These are phyloP conservation scores for Dictyostelium purpureum DNA, from an alignment of 78 protist genomes.

Conservation along the genomic window DNA sequence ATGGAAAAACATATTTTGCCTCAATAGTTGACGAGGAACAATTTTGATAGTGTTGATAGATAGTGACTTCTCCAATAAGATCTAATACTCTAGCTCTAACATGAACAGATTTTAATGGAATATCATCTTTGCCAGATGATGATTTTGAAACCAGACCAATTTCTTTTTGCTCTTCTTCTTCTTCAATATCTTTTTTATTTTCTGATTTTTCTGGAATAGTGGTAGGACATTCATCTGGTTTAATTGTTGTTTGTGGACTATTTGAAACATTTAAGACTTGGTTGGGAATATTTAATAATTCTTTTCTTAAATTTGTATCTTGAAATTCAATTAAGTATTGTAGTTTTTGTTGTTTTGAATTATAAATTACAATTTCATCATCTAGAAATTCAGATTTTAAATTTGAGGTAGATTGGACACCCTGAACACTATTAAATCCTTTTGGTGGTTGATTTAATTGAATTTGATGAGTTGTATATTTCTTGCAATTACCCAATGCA, in stretches of 20 bases:
- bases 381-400: constrained; percentile 18
- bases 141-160: constrained; percentile 27
- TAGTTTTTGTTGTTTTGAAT: constrained; percentile 64
- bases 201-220: not conserved
- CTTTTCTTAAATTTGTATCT: not conserved
- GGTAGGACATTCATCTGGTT: not conserved
- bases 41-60: constrained; percentile 87
- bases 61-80: constrained; percentile 80
- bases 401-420: constrained; percentile 1
- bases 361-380: constrained; percentile 55
- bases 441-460: constrained; percentile 45
- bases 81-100: constrained; percentile 77
- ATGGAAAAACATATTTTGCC: constrained; percentile 89
- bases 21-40: constrained; percentile 43
- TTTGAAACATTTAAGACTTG: not conserved
- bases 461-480: constrained; percentile 57
- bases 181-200: not conserved
- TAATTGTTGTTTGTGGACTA: not conserved
- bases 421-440: constrained; percentile 67
- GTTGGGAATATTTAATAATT: not conserved
- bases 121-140: not conserved
- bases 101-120: constrained; percentile 66
- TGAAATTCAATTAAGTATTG: constrained; percentile 43
- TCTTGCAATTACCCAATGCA: constrained; percentile 55
- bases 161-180: not conserved